Conservation (phyloP, 441 rosid genomes). For the Lepidium campestre region DNA sequence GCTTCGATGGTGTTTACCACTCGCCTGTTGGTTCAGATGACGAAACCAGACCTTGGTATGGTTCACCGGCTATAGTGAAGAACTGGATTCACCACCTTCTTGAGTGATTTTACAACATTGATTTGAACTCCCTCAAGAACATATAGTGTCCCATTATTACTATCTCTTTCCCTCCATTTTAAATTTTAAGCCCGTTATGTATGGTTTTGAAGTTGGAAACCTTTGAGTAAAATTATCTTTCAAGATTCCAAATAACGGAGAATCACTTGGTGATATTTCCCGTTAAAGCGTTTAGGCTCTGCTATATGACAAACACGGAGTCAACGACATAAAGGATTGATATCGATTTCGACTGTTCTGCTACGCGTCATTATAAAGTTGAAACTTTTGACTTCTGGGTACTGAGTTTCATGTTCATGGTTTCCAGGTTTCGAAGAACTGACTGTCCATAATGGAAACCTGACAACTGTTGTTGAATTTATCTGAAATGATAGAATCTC, state of each 20-base stretch:
- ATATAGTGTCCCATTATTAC: not conserved
- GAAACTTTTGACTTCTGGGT: not conserved
- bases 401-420: slow-evolving; percentile 1
- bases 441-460: not conserved
- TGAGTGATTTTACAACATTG: slow-evolving; percentile 9
- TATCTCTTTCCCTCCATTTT: not conserved
- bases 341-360: not conserved
- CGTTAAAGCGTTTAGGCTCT: too few relatives aligned
- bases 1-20: slow-evolving; percentile 78
- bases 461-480: not conserved
- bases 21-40: slow-evolving; percentile 89
- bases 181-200: slow-evolving; percentile 1
- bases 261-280: too few relatives aligned
- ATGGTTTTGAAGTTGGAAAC: not conserved
- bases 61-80: slow-evolving; percentile 61
- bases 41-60: slow-evolving; percentile 73
- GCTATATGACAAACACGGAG: too few relatives aligned
- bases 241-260: not conserved
- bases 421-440: not conserved
- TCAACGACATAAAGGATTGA: not conserved
- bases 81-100: slow-evolving; percentile 80
- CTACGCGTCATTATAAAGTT: not conserved
- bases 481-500: not conserved
- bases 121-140: not conserved
- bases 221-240: not conserved